Conservation (phyloP, 768 basidiomycete genomes). For the Cyathus striatus region DNA sequence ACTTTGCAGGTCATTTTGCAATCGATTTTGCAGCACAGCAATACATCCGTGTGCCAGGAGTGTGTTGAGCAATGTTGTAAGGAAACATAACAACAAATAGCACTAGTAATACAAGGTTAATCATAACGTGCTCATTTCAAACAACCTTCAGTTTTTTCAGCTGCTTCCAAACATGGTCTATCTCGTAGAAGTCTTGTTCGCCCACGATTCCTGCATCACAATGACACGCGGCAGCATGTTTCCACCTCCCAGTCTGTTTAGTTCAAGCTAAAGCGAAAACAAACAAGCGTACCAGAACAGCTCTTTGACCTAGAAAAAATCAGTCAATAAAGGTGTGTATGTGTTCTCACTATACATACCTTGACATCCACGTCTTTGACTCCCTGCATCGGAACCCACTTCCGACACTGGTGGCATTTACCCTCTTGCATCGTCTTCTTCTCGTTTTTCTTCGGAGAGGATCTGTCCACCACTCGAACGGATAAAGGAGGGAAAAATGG, state of each 20-base stretch:
- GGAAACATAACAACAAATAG: neutral
- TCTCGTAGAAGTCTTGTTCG: constrained; percentile 52
- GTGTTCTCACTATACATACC: constrained; percentile 27
- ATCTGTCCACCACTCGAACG: constrained; percentile 46
- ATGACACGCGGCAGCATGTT: constrained; percentile 79
- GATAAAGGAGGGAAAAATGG: constrained; percentile 77
- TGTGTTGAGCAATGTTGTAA: too few species aligned
- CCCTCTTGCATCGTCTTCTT: constrained; percentile 58
- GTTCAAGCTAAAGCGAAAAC: neutral
- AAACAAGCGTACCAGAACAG: constrained; percentile 62
- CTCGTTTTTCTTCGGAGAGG: constrained; percentile 52
- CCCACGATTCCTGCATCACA: constrained; percentile 48
- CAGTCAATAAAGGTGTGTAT: neutral
- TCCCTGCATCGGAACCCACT: constrained; percentile 71
- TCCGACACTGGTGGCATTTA: constrained; percentile 70
- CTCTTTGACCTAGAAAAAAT: constrained; percentile 52
- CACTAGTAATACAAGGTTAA: neutral
- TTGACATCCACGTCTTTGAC: constrained; percentile 72
- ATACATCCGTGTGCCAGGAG: too few species aligned
- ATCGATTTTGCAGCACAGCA: too few species aligned
- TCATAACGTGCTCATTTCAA: neutral
- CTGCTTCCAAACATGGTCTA: constrained; percentile 39
- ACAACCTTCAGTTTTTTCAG: constrained; percentile 1
- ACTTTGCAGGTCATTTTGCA: too few species aligned
- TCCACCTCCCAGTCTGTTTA: constrained; percentile 49